A percentile compares a stretch with the other conserved stretches of the same genome.
Evolutionary conservation across 2,329 filamentous ascomycete genomes (phyloP).

Genomic region (Rutstroemia sp.): DNA sequence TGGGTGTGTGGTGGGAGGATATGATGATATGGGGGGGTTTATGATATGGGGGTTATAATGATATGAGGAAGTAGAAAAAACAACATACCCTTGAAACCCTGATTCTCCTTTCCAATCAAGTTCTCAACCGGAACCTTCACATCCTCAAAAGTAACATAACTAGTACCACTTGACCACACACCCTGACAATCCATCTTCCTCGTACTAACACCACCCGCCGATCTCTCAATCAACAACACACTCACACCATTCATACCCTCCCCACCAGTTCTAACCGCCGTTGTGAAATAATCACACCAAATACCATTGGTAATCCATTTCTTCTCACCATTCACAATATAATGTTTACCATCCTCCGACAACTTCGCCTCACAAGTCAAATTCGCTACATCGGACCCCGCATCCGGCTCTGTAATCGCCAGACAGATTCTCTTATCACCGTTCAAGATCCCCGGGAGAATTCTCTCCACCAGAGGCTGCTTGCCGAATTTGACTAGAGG

Average conservation of each 20-base stretch:
- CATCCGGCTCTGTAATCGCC: constrained; percentile 94
- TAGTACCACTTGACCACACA: constrained; percentile 91
- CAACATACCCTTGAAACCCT: constrained; percentile 74
- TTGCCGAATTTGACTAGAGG: constrained; percentile 49
- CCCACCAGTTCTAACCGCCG: constrained; percentile 82
- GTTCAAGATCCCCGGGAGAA: constrained; percentile 78
- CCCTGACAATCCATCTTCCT: constrained; percentile 98
- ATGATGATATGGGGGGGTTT: too few relatives aligned
- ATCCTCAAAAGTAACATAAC: constrained; percentile 97
- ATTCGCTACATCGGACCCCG: constrained; percentile 91
- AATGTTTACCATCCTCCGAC: constrained; percentile 92
- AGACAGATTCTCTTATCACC: constrained; percentile 97
- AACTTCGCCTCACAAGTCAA: constrained; percentile 93
- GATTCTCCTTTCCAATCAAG: constrained; percentile 93
- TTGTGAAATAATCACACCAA: constrained; percentile 97
- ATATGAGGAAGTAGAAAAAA: not conserved
- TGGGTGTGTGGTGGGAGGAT: not conserved
- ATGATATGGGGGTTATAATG: too few relatives aligned
- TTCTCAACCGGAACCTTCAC: constrained; percentile 99
- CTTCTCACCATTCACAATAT: constrained; percentile 99
- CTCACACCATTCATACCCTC: constrained; percentile 89
- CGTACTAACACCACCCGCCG: constrained; percentile 77
- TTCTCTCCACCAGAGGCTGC: constrained; percentile 53
- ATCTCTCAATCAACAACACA: constrained; percentile 85
- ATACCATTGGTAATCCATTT: constrained; percentile 99